These are phyloP conservation scores for Boeremia exigua DNA, from an alignment of 2,329 filamentous ascomycete species.

Conservation along the genomic window DNA sequence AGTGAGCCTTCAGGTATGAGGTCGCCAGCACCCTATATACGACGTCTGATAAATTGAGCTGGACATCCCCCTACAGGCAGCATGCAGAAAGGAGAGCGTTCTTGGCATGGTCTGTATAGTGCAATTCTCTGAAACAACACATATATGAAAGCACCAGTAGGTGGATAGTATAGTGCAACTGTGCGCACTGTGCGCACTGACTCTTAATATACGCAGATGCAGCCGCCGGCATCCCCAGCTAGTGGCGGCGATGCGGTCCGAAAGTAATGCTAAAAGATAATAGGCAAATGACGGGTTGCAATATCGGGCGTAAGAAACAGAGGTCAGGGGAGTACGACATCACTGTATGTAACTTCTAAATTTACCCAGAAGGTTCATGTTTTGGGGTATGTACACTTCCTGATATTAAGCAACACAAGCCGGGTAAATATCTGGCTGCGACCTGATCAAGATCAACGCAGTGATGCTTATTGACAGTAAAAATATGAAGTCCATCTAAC, in stretches of 20 bases:
- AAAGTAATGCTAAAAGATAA: too few relatives aligned
- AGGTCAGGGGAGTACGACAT: background rate
- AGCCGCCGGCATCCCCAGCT: conserved; percentile 36
- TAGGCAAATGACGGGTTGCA: background rate
- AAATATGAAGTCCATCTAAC: too few relatives aligned
- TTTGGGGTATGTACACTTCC: background rate
- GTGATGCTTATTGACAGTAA: background rate
- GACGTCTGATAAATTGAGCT: background rate
- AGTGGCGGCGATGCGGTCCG: conserved; percentile 46
- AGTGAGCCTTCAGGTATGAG: background rate
- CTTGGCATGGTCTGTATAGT: conserved; percentile 2
- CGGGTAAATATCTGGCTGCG: conserved; percentile 12
- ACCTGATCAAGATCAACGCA: background rate
- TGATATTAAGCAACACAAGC: conserved; percentile 18
- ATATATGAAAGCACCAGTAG: conserved; percentile 18
- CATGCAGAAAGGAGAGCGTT: conserved; percentile 16
- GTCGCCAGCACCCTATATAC: conserved; percentile 27
- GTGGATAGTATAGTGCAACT: conserved; percentile 15
- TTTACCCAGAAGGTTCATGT: background rate
- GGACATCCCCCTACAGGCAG: conserved; percentile 13
- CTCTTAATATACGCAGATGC: conserved; percentile 45
- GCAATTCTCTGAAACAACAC: conserved; percentile 30
- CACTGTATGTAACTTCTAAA: background rate
- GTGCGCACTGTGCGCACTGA: conserved; percentile 33
- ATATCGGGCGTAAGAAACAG: background rate